These are phyloP conservation scores for Balansia obtecta DNA, from an alignment of 2,329 filamentous ascomycete species.

Conservation along the genomic window DNA sequence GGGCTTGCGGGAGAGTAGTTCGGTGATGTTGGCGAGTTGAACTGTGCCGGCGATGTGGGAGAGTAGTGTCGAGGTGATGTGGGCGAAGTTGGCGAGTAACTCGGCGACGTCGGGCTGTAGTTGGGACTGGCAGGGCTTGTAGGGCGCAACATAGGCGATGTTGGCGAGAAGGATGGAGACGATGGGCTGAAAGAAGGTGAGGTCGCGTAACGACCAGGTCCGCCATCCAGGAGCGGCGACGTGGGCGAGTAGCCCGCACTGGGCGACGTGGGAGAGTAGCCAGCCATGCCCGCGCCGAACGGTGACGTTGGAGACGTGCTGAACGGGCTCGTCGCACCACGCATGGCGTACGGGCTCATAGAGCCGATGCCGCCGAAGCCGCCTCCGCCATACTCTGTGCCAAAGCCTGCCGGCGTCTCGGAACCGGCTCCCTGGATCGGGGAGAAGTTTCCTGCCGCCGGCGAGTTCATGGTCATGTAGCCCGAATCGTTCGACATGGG, in stretches of 20 bases:
- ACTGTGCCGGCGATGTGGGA: constrained; percentile 59
- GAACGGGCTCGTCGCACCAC: constrained; percentile 61
- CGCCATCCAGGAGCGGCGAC: constrained; percentile 49
- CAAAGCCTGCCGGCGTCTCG: constrained; percentile 54
- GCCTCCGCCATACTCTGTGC: constrained; percentile 43
- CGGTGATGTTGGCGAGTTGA: constrained; percentile 65
- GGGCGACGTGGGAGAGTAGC: constrained; percentile 69
- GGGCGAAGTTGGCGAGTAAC: constrained; percentile 51
- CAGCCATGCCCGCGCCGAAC: constrained; percentile 41
- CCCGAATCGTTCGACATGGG: constrained; percentile 59
- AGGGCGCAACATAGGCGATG: constrained; percentile 44
- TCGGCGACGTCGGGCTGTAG: constrained; percentile 55
- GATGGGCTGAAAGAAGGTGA: constrained; percentile 52
- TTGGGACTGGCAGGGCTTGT: constrained; percentile 44
- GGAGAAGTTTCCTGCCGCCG: constrained; percentile 55
- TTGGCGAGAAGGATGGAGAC: constrained; percentile 51
- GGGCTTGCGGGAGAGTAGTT: constrained; percentile 60
- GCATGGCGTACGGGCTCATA: constrained; percentile 52
- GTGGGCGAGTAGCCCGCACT: constrained; percentile 64
- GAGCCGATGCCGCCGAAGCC: constrained; percentile 36
- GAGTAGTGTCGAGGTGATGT: constrained; percentile 45
- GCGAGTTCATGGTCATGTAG: constrained; percentile 50
- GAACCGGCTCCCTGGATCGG: constrained; percentile 67
- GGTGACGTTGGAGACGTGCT: constrained; percentile 56
- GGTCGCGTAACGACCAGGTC: constrained; percentile 39